phyloP scores from a whole-genome alignment of 2,329 filamentous ascomycete species.

The Sordariomycetes sp. region DNA sequence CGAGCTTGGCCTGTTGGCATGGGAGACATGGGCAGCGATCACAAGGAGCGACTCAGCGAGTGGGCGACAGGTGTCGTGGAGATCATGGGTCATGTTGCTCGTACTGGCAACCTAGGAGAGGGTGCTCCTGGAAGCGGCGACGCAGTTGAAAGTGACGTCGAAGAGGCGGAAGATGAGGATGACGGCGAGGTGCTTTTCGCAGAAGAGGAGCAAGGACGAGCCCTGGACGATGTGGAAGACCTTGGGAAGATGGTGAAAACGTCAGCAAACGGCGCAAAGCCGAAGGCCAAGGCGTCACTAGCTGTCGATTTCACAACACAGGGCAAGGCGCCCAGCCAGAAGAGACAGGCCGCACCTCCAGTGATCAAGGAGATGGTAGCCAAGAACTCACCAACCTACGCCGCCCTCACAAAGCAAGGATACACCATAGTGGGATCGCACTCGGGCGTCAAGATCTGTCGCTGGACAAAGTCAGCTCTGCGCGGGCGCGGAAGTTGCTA shows the following conservation, averaged over 20 bases:
- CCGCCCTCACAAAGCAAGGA: constrained; percentile 87
- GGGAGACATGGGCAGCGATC: constrained; percentile 75
- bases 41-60: constrained; percentile 56
- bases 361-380: constrained; percentile 88
- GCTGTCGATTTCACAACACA: constrained; percentile 83
- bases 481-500: constrained; percentile 93
- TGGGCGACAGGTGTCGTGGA: constrained; percentile 71
- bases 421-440: constrained; percentile 94
- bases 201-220: constrained; percentile 32
- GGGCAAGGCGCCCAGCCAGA: constrained; percentile 35
- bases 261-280: constrained; percentile 21
- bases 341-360: constrained; percentile 29
- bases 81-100: constrained; percentile 54
- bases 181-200: constrained; percentile 42
- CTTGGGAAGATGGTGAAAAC: constrained; percentile 57
- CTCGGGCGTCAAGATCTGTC: constrained; percentile 94
- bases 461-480: constrained; percentile 96
- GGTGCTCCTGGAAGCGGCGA: constrained; percentile 74
- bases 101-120: constrained; percentile 50
- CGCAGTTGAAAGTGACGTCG: constrained; percentile 75
- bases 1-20: constrained; percentile 83
- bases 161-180: constrained; percentile 51
- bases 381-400: constrained; percentile 78
- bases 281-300: constrained; percentile 38
- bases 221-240: constrained; percentile 76